phyloP scores from a whole-genome alignment of 495 filamentous ascomycete genomes.

The Filosporella fistucella region DNA sequence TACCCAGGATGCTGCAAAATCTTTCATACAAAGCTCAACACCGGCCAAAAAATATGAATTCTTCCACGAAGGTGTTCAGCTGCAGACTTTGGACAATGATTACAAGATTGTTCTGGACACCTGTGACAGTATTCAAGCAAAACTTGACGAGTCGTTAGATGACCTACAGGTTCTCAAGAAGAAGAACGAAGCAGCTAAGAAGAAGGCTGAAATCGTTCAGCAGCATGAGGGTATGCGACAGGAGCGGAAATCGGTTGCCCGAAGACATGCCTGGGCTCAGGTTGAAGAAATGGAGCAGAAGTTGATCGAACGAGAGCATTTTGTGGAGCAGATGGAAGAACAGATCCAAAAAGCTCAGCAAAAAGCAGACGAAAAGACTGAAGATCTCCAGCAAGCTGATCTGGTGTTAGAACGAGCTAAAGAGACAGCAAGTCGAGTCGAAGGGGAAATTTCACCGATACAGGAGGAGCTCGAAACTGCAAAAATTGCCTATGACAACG shows the following conservation, averaged over 20 bases:
- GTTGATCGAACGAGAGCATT: slow-evolving; percentile 51
- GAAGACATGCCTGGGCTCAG: slow-evolving; percentile 33
- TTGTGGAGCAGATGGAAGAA: slow-evolving; percentile 49
- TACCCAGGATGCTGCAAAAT: slow-evolving; percentile 90
- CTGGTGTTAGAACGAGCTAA: slow-evolving; percentile 36
- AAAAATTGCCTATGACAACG: slow-evolving; percentile 30
- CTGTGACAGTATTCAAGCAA: slow-evolving; percentile 56
- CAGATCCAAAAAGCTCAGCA: slow-evolving; percentile 21
- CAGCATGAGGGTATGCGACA: slow-evolving; percentile 28
- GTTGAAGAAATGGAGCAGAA: slow-evolving; percentile 35
- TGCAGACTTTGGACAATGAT: slow-evolving; percentile 88
- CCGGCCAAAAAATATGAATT: slow-evolving; percentile 90
- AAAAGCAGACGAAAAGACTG: slow-evolving; percentile 25
- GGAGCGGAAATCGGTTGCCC: slow-evolving; percentile 13
- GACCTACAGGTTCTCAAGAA: slow-evolving; percentile 45
- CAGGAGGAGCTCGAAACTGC: slow-evolving; percentile 31
- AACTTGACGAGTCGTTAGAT: slow-evolving; percentile 40
- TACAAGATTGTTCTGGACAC: slow-evolving; percentile 73
- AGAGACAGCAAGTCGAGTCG: slow-evolving; percentile 41
- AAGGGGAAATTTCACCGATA: slow-evolving; percentile 37
- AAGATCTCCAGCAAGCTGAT: slow-evolving; percentile 29
- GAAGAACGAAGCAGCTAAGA: slow-evolving; percentile 33
- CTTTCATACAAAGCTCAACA: slow-evolving; percentile 83
- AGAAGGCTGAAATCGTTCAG: slow-evolving; percentile 36
- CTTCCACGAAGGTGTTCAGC: slow-evolving; percentile 91